A percentile compares a stretch with the other conserved stretches of the same genome.
Conservation (phyloP, 257 asterid species). For the Lycium barbarum region DNA sequence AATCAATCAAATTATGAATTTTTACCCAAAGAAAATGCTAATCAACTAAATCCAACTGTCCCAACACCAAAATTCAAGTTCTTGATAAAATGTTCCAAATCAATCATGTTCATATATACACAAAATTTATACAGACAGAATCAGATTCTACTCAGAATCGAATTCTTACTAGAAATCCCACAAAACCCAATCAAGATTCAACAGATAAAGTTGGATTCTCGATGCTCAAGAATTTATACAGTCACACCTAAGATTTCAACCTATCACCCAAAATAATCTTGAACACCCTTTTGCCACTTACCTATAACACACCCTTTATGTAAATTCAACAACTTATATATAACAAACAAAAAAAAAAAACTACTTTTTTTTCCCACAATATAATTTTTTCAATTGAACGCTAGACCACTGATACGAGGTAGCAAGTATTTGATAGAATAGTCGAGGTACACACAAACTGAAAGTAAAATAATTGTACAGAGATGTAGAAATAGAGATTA, state of each 20-base stretch:
- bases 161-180: not conserved
- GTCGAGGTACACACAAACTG: not conserved
- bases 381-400: not conserved
- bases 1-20: not conserved
- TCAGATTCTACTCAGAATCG: not conserved
- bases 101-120: not conserved
- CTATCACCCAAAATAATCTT: not conserved
- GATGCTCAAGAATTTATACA: not conserved
- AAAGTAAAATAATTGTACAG: not conserved
- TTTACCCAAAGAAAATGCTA: not conserved
- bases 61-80: conserved; percentile 9
- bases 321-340: not conserved
- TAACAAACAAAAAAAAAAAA: not conserved
- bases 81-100: not conserved
- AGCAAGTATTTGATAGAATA: not conserved
- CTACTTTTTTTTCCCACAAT: not conserved
- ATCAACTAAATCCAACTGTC: not conserved
- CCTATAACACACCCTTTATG: not conserved
- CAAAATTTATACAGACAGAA: not conserved
- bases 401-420: not conserved
- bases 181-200: not conserved
- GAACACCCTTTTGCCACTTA: not conserved
- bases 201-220: not conserved
- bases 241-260: not conserved
- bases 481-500: not conserved